These are phyloP conservation scores for Phytophthora hibernalis DNA, from an alignment of 352 stramenopile species.

Conservation along the genomic window DNA sequence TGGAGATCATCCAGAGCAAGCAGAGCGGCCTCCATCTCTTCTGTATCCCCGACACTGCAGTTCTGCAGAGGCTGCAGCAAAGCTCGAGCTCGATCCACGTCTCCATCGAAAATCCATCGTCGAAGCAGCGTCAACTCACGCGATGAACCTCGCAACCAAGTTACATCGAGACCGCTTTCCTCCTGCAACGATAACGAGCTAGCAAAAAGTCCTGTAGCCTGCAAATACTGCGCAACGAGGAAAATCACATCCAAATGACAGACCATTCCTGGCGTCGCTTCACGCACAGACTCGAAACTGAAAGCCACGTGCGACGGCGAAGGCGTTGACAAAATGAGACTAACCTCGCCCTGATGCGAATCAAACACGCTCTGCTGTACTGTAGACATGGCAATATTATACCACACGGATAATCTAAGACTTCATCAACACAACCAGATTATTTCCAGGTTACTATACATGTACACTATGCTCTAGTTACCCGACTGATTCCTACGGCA, in stretches of 20 bases:
- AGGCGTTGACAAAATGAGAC: too few relatives aligned
- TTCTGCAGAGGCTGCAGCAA: slow-evolving; percentile 49
- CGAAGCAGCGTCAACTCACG: slow-evolving; percentile 57
- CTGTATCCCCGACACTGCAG: slow-evolving; percentile 8
- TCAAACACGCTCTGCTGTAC: too few relatives aligned
- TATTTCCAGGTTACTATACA: not conserved
- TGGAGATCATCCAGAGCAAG: slow-evolving; percentile 47
- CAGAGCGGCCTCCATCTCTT: slow-evolving; percentile 27
- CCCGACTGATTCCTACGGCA: not conserved
- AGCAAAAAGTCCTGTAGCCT: slow-evolving; percentile 41
- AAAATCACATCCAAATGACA: slow-evolving; percentile 51
- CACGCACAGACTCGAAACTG: slow-evolving; percentile 10
- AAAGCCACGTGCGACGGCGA: not conserved
- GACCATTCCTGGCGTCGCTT: slow-evolving; percentile 30
- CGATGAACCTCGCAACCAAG: slow-evolving; percentile 63
- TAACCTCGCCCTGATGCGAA: too few relatives aligned
- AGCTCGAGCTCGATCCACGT: slow-evolving; percentile 44
- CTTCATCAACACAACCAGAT: too few relatives aligned
- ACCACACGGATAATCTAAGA: too few relatives aligned
- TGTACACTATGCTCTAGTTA: not conserved
- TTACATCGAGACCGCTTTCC: slow-evolving; percentile 62
- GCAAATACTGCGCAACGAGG: slow-evolving; percentile 60
- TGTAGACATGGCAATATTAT: too few relatives aligned
- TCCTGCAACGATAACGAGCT: slow-evolving; percentile 55
- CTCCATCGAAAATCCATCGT: slow-evolving; percentile 58